Base-by-base conservation (phyloP, 805 yeast species). In the Starmerella vaccinii region DNA sequence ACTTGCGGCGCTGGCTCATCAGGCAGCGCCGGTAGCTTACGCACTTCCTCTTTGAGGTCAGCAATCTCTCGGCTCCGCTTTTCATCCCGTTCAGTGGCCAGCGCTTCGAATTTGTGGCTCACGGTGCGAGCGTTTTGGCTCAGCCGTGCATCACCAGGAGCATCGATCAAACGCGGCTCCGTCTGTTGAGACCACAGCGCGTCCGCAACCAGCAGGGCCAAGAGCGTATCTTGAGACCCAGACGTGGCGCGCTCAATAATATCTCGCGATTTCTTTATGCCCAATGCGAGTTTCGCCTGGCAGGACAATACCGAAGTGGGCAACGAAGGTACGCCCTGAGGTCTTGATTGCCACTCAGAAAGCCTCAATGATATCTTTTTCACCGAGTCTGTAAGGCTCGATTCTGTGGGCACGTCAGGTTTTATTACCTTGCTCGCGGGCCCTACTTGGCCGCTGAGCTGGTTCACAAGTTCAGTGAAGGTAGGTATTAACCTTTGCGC, bases 261-360 rank as follows among this genome's bases (percentile, higher is more conserved):
- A 1, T 18, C 24, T 9, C 45, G 48, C n/a, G 49, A 46, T 16
- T 21, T 21, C 10, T 32, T 21, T 2, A 45, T 41, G 12, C 57
- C 59, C 19, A 57, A 38, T 1, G 46, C 51, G 4, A 46, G 41
- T 35, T 55, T 52, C 6, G 52, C 56, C 16, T 35, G 27, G 10
- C 18, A 21, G 23, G 37, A 27, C 22, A 55, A 35, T 4, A 39
- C 39, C 1, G 18, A 24, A 15, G 35, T 15, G 13, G 56, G 53
- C 18, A 54, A 30, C 15, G 54, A 13, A 1, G 61, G 59, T 10
- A 56, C 47, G 6, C 59, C 59, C 19, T 43, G 53, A 15, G 56
- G 52, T 19, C 53, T 34, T 6, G 47, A 34, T 45, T 57, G 57
- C 61, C 61, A 57, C 4, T 30, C 38, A 34, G 42, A 22, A 3